Base-by-base conservation (phyloP, 176 grass and related monocot genomes). In the Paspalum notatum region DNA sequence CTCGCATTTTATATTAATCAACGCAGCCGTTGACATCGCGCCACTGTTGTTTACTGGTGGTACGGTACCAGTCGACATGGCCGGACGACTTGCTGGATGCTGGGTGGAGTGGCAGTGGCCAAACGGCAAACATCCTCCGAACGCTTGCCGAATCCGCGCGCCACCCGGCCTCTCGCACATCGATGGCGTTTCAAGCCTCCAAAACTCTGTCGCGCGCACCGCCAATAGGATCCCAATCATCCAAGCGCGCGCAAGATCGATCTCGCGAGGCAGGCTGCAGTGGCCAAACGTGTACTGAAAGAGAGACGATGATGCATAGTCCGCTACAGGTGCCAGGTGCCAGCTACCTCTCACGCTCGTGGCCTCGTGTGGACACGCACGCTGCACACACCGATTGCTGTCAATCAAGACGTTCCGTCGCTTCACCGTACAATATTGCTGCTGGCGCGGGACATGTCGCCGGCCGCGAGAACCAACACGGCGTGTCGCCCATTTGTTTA, bases 61-160 rank as follows among this genome's bases (percentile, higher is more conserved):
- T 44, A 2, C 20, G 38, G 42, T 44, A 2, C 20, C 40, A 60
- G 7, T 14, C 27, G 25, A 22, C 12, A 53, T 6, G 24, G 61
- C 21, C n/a, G n/a, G n/a, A 5, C 14, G 10, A n/a, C n/a, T n/a
- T n/a, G 74, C 32, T 41, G 45, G 7, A 1, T 0, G 56, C 32
- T 32, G 32, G 32, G 3, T 32, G 32, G 20, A 25, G 21, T 70
- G 13, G 67, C 45, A 76, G 63, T 81, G 77, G 77, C 77, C 17
- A 85, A 89, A 24, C 26, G 40, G 77, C 63, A 89, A 55, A 71
- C 76, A 64, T 63, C 70, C 26, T 43, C 32, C 22, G n/a, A 16
- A 50, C 18, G 12, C n/a, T 41, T 12, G 66, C 71, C 85, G 76
- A 70, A 76, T 56, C 44, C 20, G 56, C 3, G 32, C 32, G 32